A percentile compares a stretch with the other conserved stretches of the same genome.
Conservation (phyloP, 192 early-diverging fungal species). For the Obelidium mucronatum region DNA sequence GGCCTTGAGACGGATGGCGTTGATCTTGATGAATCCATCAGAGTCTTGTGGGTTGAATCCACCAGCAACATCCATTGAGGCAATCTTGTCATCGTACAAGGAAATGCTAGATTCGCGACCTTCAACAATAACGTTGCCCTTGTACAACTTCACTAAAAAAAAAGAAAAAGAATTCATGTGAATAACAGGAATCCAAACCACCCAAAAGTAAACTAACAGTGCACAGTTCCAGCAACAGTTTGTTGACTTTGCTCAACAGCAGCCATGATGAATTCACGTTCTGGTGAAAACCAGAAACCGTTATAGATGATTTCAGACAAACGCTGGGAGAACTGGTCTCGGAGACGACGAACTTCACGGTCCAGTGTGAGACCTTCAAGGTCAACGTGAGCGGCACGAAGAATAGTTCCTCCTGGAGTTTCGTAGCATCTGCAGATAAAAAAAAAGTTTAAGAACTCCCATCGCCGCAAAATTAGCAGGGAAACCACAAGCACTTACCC, state of each 20-base stretch:
- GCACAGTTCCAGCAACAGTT: conserved; percentile 90
- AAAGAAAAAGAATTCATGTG: neutral
- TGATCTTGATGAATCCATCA: conserved; percentile 98
- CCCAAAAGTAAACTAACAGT: conserved; percentile 50
- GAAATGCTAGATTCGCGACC: conserved; percentile 80
- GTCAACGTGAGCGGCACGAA: conserved; percentile 94
- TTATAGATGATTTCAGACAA: conserved; percentile 93
- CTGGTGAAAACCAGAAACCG: conserved; percentile 96
- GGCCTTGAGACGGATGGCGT: conserved; percentile 86
- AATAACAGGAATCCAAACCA: conserved; percentile 5
- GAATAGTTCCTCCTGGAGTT: conserved; percentile 96
- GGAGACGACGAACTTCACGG: conserved; percentile 91
- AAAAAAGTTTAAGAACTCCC: neutral
- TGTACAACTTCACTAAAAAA: conserved; percentile 87
- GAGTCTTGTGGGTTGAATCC: conserved; percentile 93
- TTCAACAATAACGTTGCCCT: conserved; percentile 89
- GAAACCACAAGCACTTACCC: conserved; percentile 57
- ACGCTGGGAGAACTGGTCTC: conserved; percentile 67
- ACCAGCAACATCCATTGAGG: conserved; percentile 89
- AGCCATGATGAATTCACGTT: conserved; percentile 88
- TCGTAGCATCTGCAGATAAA: conserved; percentile 83
- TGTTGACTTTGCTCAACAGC: conserved; percentile 84
- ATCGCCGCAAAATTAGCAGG: too few species aligned
- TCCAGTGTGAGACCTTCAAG: conserved; percentile 95
- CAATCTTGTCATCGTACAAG: conserved; percentile 95